Percentiles rank a stretch among this genome's conserved stretches.
phyloP scores from a whole-genome alignment of 73 alveolate species.

The Paramecium sexaurelia region DNA sequence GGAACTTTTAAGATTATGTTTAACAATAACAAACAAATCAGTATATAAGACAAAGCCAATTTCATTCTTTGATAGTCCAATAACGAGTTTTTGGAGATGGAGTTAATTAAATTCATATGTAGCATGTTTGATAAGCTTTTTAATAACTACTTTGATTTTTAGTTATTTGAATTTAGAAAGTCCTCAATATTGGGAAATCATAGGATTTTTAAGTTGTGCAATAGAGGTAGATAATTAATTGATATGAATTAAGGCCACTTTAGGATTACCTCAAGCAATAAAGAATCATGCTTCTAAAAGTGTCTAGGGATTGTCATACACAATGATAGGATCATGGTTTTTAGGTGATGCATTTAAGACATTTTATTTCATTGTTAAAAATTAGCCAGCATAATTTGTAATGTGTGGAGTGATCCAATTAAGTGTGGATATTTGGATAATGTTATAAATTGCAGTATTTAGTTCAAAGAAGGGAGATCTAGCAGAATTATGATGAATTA shows the following conservation, averaged over 20 bases:
- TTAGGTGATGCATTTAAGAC: constrained; percentile 42
- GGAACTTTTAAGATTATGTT: constrained; percentile 6
- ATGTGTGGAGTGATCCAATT: constrained; percentile 47
- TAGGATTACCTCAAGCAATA: constrained; percentile 36
- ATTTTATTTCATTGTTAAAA: constrained; percentile 6
- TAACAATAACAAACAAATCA: neutral
- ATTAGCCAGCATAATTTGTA: constrained; percentile 22
- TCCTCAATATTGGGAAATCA: constrained; percentile 40
- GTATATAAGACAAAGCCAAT: neutral
- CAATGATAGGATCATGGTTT: constrained; percentile 31
- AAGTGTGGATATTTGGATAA: constrained; percentile 13
- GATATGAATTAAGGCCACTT: neutral
- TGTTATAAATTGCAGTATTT: constrained; percentile 18
- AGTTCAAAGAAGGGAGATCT: neutral
- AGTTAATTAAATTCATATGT: neutral
- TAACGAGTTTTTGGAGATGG: constrained; percentile 44
- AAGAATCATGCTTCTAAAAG: constrained; percentile 12
- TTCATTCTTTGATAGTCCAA: constrained; percentile 31
- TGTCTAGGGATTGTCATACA: constrained; percentile 23
- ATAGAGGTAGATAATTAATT: neutral
- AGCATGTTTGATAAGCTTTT: neutral
- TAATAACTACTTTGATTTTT: neutral
- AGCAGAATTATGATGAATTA: neutral
- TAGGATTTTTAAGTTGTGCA: constrained; percentile 38
- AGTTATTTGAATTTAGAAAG: neutral